Evolutionary conservation across 2,329 filamentous ascomycete genomes (phyloP), one percentile per base, ranked within the genome.

Genomic region (Sclerotinia nivalis): DNA sequence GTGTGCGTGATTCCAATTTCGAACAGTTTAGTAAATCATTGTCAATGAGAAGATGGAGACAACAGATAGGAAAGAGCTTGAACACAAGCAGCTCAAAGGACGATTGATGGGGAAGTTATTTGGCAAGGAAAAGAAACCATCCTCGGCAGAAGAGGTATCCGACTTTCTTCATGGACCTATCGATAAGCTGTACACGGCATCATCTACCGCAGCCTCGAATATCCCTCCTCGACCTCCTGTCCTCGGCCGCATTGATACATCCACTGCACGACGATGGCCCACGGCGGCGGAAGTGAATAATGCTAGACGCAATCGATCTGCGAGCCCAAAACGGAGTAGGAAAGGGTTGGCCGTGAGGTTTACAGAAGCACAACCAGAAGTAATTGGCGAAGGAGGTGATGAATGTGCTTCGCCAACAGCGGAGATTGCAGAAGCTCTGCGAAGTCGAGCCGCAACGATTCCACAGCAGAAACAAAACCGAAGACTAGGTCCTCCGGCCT

Each of bases 331-430:
- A 69, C 79, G 82, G 75, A 83, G 81, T 68, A 87, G 86, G 77
- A 92, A 92, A 79, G 91, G 91, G 13, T 82, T 96, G 72, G 83
- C 83, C 6, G 94, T 97, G 49, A 87, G 85, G 69, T 97, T 97
- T 76, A 86, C 86, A 66, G 88, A 92, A 74, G 86, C 85, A 13
- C 84, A 86, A 68, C 93, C 94, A 9, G 91, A 93, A 60, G 81
- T 97, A 72, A 97, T 98, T 77, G 95, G 95, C 60, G 90, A 95
- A 80, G 95, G 95, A 70, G 95, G 95, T 47, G 95, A 97, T 77
- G 93, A 97, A 79, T 90, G 91, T 68, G 66, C 68, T 22, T 58
- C 59, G 9, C 71, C 71, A 59, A 69, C 69, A 49, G 89, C 92
- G 28, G 91, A 96, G 77, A 90, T 97, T 68, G 89, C 88, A 7